These are phyloP conservation scores for Carpinus fangiana DNA, from an alignment of 306 rosid species.

Conservation along the genomic window DNA sequence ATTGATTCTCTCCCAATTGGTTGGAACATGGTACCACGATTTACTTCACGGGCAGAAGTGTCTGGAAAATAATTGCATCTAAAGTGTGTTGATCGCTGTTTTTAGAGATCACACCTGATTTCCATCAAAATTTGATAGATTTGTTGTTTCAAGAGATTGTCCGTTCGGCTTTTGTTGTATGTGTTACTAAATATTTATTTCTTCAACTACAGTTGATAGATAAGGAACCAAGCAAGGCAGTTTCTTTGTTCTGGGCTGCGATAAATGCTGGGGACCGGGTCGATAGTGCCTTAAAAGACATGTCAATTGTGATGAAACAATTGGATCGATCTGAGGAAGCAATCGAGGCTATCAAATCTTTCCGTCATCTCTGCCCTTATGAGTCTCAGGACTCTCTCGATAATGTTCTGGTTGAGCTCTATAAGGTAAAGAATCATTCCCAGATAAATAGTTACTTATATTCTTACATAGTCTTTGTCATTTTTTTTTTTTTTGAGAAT, in stretches of 20 bases:
- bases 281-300: constrained; percentile 92
- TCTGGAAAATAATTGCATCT: no score
- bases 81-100: background rate
- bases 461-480: background rate
- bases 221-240: constrained; percentile 78
- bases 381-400: constrained; percentile 92
- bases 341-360: constrained; percentile 86
- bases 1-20: no score
- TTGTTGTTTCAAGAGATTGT: background rate
- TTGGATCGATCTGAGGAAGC: constrained; percentile 84
- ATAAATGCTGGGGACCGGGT: constrained; percentile 79
- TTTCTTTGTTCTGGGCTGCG: constrained; percentile 54
- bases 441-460: background rate
- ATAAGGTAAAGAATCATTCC: constrained; percentile 53
- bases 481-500: background rate
- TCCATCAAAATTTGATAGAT: background rate
- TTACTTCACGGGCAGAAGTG: no score
- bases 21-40: no score
- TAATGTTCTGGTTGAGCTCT: constrained; percentile 80
- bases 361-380: constrained; percentile 77
- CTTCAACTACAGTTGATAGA: constrained; percentile 63
- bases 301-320: constrained; percentile 95
- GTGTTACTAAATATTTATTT: constrained; percentile 15
- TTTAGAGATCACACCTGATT: no score
- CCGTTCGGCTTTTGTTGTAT: constrained; percentile 6